Conservation (phyloP, 1,284 basidiomycete genomes). For the Fomitopsis palustris region DNA sequence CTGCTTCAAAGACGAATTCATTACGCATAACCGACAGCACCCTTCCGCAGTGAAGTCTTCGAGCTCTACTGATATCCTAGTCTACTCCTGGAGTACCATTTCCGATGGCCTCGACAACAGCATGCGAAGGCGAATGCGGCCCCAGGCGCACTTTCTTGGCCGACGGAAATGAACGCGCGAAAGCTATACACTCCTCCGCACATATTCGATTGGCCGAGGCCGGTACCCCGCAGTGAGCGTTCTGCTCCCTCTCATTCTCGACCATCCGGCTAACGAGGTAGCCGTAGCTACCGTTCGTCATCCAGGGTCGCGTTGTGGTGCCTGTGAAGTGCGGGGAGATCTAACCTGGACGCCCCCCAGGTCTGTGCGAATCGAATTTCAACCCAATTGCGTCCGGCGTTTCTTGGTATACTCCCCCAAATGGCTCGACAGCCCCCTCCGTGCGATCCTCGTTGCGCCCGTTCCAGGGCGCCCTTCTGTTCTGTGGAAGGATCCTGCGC, state of each 20-base stretch:
- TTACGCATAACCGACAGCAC: background rate
- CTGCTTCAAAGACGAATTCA: background rate
- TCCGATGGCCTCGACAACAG: background rate
- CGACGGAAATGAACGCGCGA: conserved; percentile 2
- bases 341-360: background rate
- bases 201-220: background rate
- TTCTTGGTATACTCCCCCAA: background rate
- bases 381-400: background rate
- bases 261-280: background rate
- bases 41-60: background rate
- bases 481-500: background rate
- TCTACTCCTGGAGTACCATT: background rate
- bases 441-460: background rate
- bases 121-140: background rate
- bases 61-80: background rate
- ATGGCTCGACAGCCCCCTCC: background rate
- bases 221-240: background rate
- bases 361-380: background rate
- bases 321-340: background rate
- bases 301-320: background rate
- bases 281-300: background rate
- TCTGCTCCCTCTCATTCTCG: background rate
- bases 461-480: background rate
- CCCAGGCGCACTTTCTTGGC: background rate
- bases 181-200: background rate